Evolutionary conservation across 345 rosid genomes (phyloP).

Genomic region (Salix caprea): DNA sequence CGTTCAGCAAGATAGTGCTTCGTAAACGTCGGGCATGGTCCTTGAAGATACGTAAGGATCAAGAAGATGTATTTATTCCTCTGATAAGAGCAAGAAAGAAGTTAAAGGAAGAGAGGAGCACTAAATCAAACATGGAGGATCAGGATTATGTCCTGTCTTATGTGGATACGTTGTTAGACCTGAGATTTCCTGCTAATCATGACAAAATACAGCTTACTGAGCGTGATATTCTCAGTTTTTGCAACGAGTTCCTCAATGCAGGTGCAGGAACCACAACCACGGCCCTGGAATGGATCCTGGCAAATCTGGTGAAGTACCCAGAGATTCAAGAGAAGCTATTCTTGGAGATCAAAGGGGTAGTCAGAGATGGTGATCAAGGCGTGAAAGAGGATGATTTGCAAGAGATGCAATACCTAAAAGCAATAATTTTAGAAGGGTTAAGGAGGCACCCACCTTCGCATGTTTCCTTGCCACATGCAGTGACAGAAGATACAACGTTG

Average conservation of each 20-base stretch:
- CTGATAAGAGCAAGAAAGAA: constrained; percentile 8
- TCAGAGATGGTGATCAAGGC: background rate
- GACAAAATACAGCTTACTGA: constrained; percentile 13
- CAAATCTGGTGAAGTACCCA: constrained; percentile 14
- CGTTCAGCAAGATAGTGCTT: background rate
- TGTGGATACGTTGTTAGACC: constrained; percentile 11
- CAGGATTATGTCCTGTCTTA: background rate
- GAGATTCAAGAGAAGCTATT: constrained; percentile 12
- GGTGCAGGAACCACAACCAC: constrained; percentile 11
- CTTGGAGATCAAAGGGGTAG: constrained; percentile 7
- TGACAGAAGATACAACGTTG: constrained; percentile 1
- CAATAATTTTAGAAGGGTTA: constrained; percentile 6
- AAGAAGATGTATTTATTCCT: background rate
- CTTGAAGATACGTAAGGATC: background rate
- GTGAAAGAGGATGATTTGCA: constrained; percentile 8
- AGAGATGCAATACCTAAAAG: constrained; percentile 8
- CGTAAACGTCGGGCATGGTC: background rate
- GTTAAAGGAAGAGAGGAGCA: background rate
- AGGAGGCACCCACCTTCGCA: constrained; percentile 12
- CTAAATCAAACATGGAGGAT: background rate
- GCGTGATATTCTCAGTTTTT: constrained; percentile 5
- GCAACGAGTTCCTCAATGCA: constrained; percentile 5
- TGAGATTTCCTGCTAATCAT: constrained; percentile 6
- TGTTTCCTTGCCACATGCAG: constrained; percentile 8
- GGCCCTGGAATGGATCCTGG: constrained; percentile 11